These are phyloP conservation scores for Pseudevernia furfuracea DNA, from an alignment of 495 filamentous ascomycete species.

Conservation along the genomic window DNA sequence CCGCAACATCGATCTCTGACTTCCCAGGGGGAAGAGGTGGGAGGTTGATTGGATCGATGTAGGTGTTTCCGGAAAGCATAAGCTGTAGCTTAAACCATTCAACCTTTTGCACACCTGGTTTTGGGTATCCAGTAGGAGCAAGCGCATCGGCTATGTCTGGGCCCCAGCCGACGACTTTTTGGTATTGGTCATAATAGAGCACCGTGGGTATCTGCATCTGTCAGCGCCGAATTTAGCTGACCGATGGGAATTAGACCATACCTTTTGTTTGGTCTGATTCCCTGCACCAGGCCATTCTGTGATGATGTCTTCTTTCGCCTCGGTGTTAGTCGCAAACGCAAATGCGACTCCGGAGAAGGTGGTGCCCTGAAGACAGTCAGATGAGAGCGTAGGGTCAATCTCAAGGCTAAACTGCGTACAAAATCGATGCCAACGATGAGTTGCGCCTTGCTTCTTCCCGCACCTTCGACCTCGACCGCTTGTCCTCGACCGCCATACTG, in stretches of 20 bases:
- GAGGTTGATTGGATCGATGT: slow-evolving; percentile 75
- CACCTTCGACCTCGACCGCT: slow-evolving; percentile 78
- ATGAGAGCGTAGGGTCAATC: not conserved
- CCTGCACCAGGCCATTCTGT: slow-evolving; percentile 74
- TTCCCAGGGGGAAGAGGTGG: slow-evolving; percentile 70
- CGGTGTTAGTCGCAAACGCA: slow-evolving; percentile 70
- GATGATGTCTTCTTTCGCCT: slow-evolving; percentile 70
- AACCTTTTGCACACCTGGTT: slow-evolving; percentile 72
- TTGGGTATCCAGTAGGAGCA: slow-evolving; percentile 71
- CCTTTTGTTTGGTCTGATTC: slow-evolving; percentile 71
- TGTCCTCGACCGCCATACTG: slow-evolving; percentile 47
- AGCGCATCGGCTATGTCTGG: slow-evolving; percentile 73
- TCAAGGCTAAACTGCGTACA: slow-evolving; percentile 24
- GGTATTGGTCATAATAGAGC: slow-evolving; percentile 75
- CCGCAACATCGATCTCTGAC: slow-evolving; percentile 72
- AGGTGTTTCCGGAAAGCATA: slow-evolving; percentile 74
- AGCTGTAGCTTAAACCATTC: slow-evolving; percentile 82
- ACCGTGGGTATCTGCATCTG: slow-evolving; percentile 62
- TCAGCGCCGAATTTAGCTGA: not conserved
- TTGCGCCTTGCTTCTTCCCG: slow-evolving; percentile 63
- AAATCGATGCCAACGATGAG: slow-evolving; percentile 69
- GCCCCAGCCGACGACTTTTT: slow-evolving; percentile 76
- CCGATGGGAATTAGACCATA: slow-evolving; percentile 23
- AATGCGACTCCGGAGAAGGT: slow-evolving; percentile 76
- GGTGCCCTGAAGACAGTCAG: slow-evolving; percentile 46